Conservation (phyloP, 2,329 filamentous ascomycete species). For the Botrytis medusae region DNA sequence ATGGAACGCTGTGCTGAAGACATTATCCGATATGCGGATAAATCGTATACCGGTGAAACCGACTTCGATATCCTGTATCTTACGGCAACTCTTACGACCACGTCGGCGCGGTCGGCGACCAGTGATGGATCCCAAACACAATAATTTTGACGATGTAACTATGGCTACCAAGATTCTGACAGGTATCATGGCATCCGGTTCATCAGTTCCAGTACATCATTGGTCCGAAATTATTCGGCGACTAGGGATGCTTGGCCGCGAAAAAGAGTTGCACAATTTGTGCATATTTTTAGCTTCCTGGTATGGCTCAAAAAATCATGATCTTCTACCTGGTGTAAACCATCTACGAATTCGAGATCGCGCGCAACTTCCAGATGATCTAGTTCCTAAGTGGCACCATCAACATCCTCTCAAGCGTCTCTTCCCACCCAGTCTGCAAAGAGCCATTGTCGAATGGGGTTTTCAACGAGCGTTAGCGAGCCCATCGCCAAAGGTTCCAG, state of each 20-base stretch:
- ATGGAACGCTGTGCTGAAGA: constrained; percentile 35
- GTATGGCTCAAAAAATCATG: constrained; percentile 37
- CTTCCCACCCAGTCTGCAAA: constrained; percentile 46
- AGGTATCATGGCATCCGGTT: constrained; percentile 47
- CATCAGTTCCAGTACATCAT: constrained; percentile 43
- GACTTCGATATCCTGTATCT: constrained; percentile 47
- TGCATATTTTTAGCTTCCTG: constrained; percentile 49
- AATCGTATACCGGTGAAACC: constrained; percentile 45
- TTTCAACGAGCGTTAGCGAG: constrained; percentile 41
- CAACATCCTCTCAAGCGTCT: constrained; percentile 43
- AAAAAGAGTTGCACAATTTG: constrained; percentile 52
- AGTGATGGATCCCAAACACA: constrained; percentile 1
- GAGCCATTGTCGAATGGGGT: constrained; percentile 51
- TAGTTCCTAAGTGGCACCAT: constrained; percentile 29
- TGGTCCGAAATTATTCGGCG: constrained; percentile 62
- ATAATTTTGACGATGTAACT: constrained; percentile 38
- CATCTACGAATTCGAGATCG: constrained; percentile 20
- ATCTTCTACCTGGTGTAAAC: constrained; percentile 1
- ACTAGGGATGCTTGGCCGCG: constrained; percentile 55
- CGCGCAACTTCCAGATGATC: constrained; percentile 23
- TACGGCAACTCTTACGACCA: constrained; percentile 42
- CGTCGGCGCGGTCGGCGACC: constrained; percentile 39
- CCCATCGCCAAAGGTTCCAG: background rate
- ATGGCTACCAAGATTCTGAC: constrained; percentile 48
- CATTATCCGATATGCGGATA: constrained; percentile 50